Base-by-base conservation (phyloP, 371 early-diverging fungal species). In the Mortierella sp. region DNA sequence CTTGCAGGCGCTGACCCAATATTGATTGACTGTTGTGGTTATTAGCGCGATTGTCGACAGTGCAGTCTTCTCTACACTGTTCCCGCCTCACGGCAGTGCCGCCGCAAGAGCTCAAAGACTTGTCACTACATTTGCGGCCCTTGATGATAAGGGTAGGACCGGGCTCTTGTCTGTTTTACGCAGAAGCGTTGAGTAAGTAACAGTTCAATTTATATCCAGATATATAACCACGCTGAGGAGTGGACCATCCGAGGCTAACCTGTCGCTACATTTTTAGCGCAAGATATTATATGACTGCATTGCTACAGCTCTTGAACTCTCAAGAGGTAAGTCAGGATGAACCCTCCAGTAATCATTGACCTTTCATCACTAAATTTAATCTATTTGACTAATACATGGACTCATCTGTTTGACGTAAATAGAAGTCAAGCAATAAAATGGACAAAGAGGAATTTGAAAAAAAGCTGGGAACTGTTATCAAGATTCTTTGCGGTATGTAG, bases 31-130 rank as follows among this genome's bases (percentile, higher is more conserved):
- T 16, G 68, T 59, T 49, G 40, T 22, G 39, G 59, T 39, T 14
- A 3, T 35, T 65, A 89, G 87, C 22, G 83, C 90, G 14, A 81
- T 86, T 40, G 92, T 93, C 22, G 94, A 96, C 68, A 88, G 88
- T 59, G 88, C 87, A 2, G 78, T 95, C 30, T 83, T 85, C 37
- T 90, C 91, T 28, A 86, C 89, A 24, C 86, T 93, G 24, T 83
- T 91, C 35, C 85, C 88, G 1, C 85, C 86, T 11, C 74, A 73
- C 32, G 83, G 81, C 22, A 66, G 63, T 9, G 55, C 64, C 0
- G 69, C 55, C n/a, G 32, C 68, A 14, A 70, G 83, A 51, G 66
- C 75, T 11, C 83, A 79, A 24, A 68, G 75, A 22, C 61, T 78
- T 3, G 40, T 81, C 9, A 72, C 61, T 9, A 75, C 69, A 22